These are phyloP conservation scores for Tetrahymena thermophila DNA, from an alignment of 73 alveolate genomes.

Conservation along the genomic window DNA sequence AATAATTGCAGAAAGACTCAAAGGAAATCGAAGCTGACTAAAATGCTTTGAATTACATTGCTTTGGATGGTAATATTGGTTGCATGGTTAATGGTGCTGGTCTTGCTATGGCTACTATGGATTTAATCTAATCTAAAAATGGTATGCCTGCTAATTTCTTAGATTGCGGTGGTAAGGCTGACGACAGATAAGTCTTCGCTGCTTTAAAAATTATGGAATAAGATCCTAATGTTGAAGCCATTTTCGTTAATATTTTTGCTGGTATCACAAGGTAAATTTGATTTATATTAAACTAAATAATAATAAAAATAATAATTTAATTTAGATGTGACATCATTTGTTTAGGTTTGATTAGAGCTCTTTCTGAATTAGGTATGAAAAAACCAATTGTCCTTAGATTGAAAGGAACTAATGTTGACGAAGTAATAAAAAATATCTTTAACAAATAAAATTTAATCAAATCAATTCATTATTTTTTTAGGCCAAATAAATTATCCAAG, in stretches of 20 bases:
- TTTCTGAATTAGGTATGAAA: conserved; percentile 44
- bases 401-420: conserved; percentile 68
- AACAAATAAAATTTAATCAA: not conserved
- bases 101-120: conserved; percentile 98
- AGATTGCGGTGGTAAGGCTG: conserved; percentile 95
- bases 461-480: not conserved
- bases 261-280: conserved; percentile 69
- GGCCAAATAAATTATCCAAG: conserved; percentile 60
- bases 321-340: conserved; percentile 58
- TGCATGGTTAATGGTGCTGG: conserved; percentile 99
- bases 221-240: conserved; percentile 78
- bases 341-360: conserved; percentile 49
- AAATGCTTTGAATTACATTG: conserved; percentile 57
- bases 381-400: conserved; percentile 74
- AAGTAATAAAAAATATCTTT: not conserved
- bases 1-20: conserved; percentile 55
- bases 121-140: conserved; percentile 55
- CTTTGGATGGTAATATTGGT: conserved; percentile 76
- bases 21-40: conserved; percentile 64
- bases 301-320: not conserved
- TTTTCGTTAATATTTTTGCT: conserved; percentile 90
- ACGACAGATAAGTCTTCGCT: conserved; percentile 53
- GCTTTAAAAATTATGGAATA: conserved; percentile 63
- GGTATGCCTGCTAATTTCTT: conserved; percentile 96
- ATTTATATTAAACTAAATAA: not conserved